These are phyloP conservation scores for Penicillium atrosanguineum DNA, from an alignment of 495 filamentous ascomycete species.

Conservation along the genomic window DNA sequence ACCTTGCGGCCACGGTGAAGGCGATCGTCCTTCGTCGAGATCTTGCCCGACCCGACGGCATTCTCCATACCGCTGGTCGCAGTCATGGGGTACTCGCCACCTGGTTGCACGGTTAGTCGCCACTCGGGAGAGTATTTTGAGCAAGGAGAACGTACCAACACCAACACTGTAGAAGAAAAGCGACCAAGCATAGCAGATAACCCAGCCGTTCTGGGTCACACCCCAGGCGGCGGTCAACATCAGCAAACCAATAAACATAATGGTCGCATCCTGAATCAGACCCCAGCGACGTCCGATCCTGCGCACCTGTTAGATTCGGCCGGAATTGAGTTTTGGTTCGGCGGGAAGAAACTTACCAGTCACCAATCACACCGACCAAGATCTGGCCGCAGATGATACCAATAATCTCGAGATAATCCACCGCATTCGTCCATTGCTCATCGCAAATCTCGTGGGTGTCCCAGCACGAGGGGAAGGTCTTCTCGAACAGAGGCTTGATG, in stretches of 20 bases:
- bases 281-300: conserved; percentile 87
- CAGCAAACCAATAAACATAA: conserved; percentile 86
- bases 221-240: conserved; percentile 90
- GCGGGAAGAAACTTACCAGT: conserved; percentile 43
- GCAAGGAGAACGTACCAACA: conserved; percentile 55
- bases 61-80: conserved; percentile 96
- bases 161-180: conserved; percentile 89
- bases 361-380: conserved; percentile 62
- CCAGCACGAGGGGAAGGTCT: conserved; percentile 75
- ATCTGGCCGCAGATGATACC: conserved; percentile 90
- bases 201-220: conserved; percentile 77
- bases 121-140: background rate
- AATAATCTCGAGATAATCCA: conserved; percentile 81
- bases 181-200: conserved; percentile 88
- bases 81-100: conserved; percentile 91
- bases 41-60: conserved; percentile 74
- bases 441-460: conserved; percentile 59
- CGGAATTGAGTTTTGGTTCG: background rate
- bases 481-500: conserved; percentile 69
- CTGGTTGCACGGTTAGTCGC: conserved; percentile 19
- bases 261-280: conserved; percentile 85
- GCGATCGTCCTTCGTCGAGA: conserved; percentile 86
- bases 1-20: conserved; percentile 91
- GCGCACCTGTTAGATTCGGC: background rate
- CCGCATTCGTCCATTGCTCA: conserved; percentile 68